A percentile compares a stretch with the other conserved stretches of the same genome.
Evolutionary conservation across 805 yeast genomes (phyloP).

Genomic region (Monosporozyma aerobia): DNA sequence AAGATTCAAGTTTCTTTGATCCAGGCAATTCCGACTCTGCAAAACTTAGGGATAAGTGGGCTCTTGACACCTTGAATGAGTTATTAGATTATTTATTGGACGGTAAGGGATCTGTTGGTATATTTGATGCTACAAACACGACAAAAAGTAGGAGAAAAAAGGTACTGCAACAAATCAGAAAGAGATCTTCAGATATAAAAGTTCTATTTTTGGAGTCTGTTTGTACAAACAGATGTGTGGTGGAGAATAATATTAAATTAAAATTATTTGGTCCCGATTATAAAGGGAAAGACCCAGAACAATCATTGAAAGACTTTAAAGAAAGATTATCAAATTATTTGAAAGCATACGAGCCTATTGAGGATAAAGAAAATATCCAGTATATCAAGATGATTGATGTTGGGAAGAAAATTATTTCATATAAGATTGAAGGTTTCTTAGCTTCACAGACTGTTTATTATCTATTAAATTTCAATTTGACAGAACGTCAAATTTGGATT

Average conservation of each 20-base stretch:
- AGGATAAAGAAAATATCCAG: conserved; percentile 64
- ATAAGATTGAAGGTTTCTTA: conserved; percentile 76
- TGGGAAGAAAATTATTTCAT: conserved; percentile 88
- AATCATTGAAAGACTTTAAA: conserved; percentile 74
- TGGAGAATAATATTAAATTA: conserved; percentile 74
- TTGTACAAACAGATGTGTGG: conserved; percentile 69
- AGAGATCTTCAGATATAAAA: conserved; percentile 54
- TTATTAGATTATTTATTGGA: conserved; percentile 69
- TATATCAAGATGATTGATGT: conserved; percentile 94
- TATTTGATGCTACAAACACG: conserved; percentile 78
- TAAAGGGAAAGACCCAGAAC: conserved; percentile 68
- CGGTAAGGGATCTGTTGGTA: conserved; percentile 86
- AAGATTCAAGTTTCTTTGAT: conserved; percentile 76
- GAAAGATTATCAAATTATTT: conserved; percentile 77
- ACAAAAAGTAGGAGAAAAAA: conserved; percentile 54
- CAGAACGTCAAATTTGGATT: conserved; percentile 88
- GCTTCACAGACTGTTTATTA: conserved; percentile 92
- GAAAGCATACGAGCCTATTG: conserved; percentile 83
- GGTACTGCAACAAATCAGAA: conserved; percentile 48
- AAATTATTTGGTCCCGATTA: conserved; percentile 93
- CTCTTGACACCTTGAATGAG: conserved; percentile 84
- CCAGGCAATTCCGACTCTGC: conserved; percentile 65
- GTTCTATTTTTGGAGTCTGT: conserved; percentile 80
- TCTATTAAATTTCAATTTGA: conserved; percentile 76
- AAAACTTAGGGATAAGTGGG: conserved; percentile 83